Conservation (phyloP, 2,329 filamentous ascomycete species). For the Davidsoniella virescens region DNA sequence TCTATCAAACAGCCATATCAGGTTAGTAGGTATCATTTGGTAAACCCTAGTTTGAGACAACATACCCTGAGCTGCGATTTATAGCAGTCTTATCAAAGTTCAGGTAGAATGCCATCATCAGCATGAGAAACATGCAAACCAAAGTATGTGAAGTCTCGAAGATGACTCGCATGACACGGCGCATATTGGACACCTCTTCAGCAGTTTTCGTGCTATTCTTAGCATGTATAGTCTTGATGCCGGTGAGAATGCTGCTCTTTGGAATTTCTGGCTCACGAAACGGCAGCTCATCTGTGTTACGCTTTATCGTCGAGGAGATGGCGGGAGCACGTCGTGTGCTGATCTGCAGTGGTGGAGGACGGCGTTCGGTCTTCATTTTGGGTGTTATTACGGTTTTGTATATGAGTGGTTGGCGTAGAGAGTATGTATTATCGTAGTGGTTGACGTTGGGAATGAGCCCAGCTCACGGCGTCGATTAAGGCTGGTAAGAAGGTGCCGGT, state of each 20-base stretch:
- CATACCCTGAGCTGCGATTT: constrained; percentile 8
- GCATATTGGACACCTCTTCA: neutral
- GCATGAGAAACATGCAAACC: constrained; percentile 19
- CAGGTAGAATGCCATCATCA: constrained; percentile 21
- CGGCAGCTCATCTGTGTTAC: neutral
- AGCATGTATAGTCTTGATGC: neutral
- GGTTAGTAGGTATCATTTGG: constrained; percentile 1
- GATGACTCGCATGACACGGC: constrained; percentile 17
- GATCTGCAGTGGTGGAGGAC: constrained; percentile 3
- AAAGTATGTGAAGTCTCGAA: constrained; percentile 20
- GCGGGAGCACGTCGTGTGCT: neutral
- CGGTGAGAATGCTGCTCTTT: neutral
- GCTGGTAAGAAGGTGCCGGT: neutral
- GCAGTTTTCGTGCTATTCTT: constrained; percentile 1
- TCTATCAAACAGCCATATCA: constrained; percentile 13
- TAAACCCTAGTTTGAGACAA: neutral
- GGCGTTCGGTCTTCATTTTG: constrained; percentile 3
- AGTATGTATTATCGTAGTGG: neutral
- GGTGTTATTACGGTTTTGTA: neutral
- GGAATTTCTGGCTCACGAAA: neutral
- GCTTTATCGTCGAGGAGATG: neutral
- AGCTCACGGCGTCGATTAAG: constrained; percentile 5
- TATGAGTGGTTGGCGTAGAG: neutral
- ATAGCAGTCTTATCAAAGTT: constrained; percentile 16
- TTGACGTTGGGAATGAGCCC: neutral